Evolutionary conservation across 441 rosid species (phyloP).

Genomic region (Eruca vesicaria): DNA sequence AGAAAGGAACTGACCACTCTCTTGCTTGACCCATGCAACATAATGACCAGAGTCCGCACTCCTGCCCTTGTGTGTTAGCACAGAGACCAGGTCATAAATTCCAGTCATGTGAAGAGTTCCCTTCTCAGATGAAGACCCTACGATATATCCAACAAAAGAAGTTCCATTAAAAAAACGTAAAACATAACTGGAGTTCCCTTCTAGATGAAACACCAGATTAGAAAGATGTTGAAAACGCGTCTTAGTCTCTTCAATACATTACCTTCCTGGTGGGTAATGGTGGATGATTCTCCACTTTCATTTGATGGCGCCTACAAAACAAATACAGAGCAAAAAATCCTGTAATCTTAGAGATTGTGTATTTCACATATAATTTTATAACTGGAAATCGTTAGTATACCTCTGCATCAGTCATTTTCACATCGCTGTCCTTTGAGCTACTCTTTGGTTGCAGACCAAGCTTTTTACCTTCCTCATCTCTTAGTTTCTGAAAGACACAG

Average conservation of each 20-base stretch:
- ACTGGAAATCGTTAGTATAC: constrained; percentile 31
- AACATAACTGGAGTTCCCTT: too few relatives aligned
- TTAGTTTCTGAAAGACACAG: constrained; percentile 52
- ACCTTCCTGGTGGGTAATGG: constrained; percentile 55
- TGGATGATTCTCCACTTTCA: constrained; percentile 60
- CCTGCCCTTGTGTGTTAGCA: constrained; percentile 95
- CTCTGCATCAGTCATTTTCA: constrained; percentile 78
- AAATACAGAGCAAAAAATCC: background rate
- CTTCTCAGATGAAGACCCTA: constrained; percentile 49
- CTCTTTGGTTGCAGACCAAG: constrained; percentile 68
- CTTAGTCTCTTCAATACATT: constrained; percentile 25
- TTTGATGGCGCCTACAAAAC: constrained; percentile 62
- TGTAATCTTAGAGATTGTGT: background rate
- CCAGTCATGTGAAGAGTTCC: constrained; percentile 57
- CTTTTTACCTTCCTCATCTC: constrained; percentile 89
- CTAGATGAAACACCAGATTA: too few relatives aligned
- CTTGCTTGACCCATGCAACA: constrained; percentile 98
- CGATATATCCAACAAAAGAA: background rate
- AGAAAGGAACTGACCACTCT: constrained; percentile 58
- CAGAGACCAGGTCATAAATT: constrained; percentile 86
- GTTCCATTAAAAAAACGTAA: too few relatives aligned
- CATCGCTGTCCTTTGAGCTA: constrained; percentile 58
- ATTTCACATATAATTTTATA: background rate
- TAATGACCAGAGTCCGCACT: constrained; percentile 99
- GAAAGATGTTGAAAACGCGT: constrained; percentile 6